Conservation (phyloP, 768 basidiomycete genomes). For the Neoboletus brunneissimus region DNA sequence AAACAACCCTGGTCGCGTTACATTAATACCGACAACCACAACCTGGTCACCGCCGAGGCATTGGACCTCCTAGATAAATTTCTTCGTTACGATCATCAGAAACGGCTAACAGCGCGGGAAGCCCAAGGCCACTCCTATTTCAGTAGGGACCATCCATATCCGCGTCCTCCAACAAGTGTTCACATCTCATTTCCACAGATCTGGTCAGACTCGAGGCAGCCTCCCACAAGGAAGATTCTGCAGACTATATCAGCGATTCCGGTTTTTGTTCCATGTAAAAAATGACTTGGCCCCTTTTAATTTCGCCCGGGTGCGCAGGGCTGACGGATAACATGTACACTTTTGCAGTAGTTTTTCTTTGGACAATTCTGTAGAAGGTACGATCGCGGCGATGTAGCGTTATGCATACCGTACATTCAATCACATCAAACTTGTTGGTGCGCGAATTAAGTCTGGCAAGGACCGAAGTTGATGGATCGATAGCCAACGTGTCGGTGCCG, state of each 20-base stretch:
- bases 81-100: slow-evolving; percentile 66
- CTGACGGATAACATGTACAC: slow-evolving; percentile 4
- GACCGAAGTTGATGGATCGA: slow-evolving; percentile 4
- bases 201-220: slow-evolving; percentile 47
- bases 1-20: slow-evolving; percentile 66
- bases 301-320: not conserved
- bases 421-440: slow-evolving; percentile 8
- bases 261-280: slow-evolving; percentile 44
- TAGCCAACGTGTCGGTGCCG: slow-evolving; percentile 32
- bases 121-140: slow-evolving; percentile 68
- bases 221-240: slow-evolving; percentile 39
- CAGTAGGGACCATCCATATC: slow-evolving; percentile 37
- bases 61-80: slow-evolving; percentile 66
- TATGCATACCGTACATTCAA: slow-evolving; percentile 12
- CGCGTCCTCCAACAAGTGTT: slow-evolving; percentile 14
- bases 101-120: slow-evolving; percentile 64
- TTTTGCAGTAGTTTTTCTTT: slow-evolving; percentile 6
- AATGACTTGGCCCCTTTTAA: not conserved
- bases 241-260: slow-evolving; percentile 46
- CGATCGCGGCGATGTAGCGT: slow-evolving; percentile 16
- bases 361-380: slow-evolving; percentile 7
- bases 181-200: slow-evolving; percentile 36
- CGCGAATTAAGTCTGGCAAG: slow-evolving; percentile 16
- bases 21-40: slow-evolving; percentile 55
- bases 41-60: slow-evolving; percentile 57